Percentiles rank a stretch among this genome's conserved stretches.
These are phyloP conservation scores for Pyricularia sp. DNA, from an alignment of 2,329 filamentous ascomycete genomes.

Conservation along the genomic window DNA sequence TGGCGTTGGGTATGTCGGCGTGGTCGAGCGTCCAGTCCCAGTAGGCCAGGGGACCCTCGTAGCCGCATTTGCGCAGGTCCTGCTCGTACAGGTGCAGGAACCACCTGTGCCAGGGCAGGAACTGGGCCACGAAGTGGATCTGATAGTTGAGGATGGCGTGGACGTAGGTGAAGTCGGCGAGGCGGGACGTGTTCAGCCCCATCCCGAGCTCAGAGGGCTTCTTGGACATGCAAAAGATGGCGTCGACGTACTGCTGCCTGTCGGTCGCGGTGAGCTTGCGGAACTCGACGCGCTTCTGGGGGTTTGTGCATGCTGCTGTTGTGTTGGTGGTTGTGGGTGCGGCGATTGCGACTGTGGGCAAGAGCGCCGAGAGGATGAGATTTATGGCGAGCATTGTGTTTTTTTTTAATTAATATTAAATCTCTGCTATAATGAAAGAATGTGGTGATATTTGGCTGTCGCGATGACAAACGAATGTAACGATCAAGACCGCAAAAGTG, in stretches of 20 bases:
- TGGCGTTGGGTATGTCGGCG: slow-evolving; percentile 16
- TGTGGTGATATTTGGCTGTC: not conserved
- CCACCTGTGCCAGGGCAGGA: slow-evolving; percentile 31
- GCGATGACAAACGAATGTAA: not conserved
- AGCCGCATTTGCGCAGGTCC: slow-evolving; percentile 25
- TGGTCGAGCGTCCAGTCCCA: slow-evolving; percentile 28
- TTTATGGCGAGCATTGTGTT: not conserved
- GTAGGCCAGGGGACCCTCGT: slow-evolving; percentile 24
- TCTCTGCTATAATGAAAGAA: not conserved
- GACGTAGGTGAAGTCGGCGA: slow-evolving; percentile 30
- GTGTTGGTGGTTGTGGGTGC: not conserved
- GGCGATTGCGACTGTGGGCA: not conserved
- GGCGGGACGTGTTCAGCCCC: slow-evolving; percentile 11
- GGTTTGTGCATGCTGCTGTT: slow-evolving; percentile 4
- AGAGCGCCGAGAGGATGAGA: not conserved
- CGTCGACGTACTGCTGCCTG: slow-evolving; percentile 5
- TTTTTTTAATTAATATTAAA: not conserved
- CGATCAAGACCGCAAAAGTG: not conserved
- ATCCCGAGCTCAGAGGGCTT: slow-evolving; percentile 39
- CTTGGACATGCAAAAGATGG: slow-evolving; percentile 5
- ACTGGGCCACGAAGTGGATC: slow-evolving; percentile 15
- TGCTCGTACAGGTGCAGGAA: slow-evolving; percentile 25
- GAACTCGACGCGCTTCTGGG: slow-evolving; percentile 5
- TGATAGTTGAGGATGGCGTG: not conserved
- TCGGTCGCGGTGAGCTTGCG: slow-evolving; percentile 3